Percentiles rank a stretch among this genome's conserved stretches.
Evolutionary conservation across 2,329 filamentous ascomycete genomes (phyloP).

Genomic region (Phyllosticta ampelicida): DNA sequence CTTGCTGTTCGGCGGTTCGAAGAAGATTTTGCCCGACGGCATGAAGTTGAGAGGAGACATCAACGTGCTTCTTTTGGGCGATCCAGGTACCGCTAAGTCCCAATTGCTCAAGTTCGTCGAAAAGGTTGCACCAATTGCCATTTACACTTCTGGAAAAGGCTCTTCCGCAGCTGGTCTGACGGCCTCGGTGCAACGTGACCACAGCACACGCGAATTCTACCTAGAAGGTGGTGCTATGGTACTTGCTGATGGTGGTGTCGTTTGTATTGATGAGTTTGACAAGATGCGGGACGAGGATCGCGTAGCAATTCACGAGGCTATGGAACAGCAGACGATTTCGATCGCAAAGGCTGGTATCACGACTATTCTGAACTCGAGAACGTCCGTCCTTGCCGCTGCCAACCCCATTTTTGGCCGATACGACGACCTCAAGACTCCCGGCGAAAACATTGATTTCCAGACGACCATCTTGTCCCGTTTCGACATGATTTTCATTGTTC

Average conservation of each 20-base stretch:
- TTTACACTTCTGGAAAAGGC: constrained; percentile 95
- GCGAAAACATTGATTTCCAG: constrained; percentile 98
- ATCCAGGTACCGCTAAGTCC: constrained; percentile 95
- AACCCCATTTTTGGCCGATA: constrained; percentile 98
- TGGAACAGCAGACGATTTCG: constrained; percentile 99
- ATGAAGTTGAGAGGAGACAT: constrained; percentile 98
- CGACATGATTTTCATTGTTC: constrained; percentile 99
- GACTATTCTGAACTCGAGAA: constrained; percentile 91
- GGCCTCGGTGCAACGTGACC: constrained; percentile 89
- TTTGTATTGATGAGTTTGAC: constrained; percentile 94
- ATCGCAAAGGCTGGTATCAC: constrained; percentile 98
- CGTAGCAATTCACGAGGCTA: constrained; percentile 97
- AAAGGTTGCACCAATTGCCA: constrained; percentile 90
- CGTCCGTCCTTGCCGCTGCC: constrained; percentile 86
- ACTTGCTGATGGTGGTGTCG: constrained; percentile 87
- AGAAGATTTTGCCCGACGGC: constrained; percentile 93
- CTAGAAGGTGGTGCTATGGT: constrained; percentile 92
- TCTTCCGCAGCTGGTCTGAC: constrained; percentile 96
- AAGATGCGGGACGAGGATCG: constrained; percentile 99
- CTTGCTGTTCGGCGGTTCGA: constrained; percentile 84
- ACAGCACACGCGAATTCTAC: constrained; percentile 93
- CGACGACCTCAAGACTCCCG: constrained; percentile 93
- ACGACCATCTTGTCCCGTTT: constrained; percentile 97
- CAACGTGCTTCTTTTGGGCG: constrained; percentile 90
- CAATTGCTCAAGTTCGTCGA: constrained; percentile 96